phyloP scores from a whole-genome alignment of 345 rosid species.

The Pugionium dolabratum region DNA sequence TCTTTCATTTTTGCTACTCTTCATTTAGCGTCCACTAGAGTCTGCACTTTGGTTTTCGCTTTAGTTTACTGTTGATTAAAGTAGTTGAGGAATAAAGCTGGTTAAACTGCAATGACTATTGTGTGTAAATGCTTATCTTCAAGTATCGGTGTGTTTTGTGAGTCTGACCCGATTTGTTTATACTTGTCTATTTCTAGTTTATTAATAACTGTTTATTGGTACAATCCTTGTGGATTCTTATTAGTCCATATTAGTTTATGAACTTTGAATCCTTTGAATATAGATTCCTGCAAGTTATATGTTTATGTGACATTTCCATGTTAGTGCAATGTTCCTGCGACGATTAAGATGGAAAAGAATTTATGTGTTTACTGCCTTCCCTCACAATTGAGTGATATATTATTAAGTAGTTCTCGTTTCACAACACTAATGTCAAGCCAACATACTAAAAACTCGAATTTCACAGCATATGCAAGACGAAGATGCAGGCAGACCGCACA shows the following conservation, averaged over 20 bases:
- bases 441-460: background rate
- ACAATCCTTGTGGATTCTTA: background rate
- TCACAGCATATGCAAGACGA: constrained; percentile 92
- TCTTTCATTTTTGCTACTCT: background rate
- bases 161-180: background rate
- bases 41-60: too few species aligned
- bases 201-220: background rate
- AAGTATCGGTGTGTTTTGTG: background rate
- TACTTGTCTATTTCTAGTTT: background rate
- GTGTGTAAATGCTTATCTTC: constrained; percentile 2
- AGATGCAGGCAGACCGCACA: constrained; percentile 80
- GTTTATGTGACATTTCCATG: constrained; percentile 13
- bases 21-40: background rate
- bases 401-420: background rate
- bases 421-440: constrained; percentile 9
- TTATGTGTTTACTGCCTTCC: background rate
- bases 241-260: background rate
- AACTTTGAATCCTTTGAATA: constrained; percentile 4
- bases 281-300: background rate
- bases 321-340: background rate
- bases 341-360: background rate
- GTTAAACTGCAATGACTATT: background rate
- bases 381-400: background rate
- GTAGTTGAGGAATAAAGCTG: constrained; percentile 8
- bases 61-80: background rate